These are phyloP conservation scores for Neoboletus brunneissimus DNA, from an alignment of 768 basidiomycete species.

Conservation along the genomic window DNA sequence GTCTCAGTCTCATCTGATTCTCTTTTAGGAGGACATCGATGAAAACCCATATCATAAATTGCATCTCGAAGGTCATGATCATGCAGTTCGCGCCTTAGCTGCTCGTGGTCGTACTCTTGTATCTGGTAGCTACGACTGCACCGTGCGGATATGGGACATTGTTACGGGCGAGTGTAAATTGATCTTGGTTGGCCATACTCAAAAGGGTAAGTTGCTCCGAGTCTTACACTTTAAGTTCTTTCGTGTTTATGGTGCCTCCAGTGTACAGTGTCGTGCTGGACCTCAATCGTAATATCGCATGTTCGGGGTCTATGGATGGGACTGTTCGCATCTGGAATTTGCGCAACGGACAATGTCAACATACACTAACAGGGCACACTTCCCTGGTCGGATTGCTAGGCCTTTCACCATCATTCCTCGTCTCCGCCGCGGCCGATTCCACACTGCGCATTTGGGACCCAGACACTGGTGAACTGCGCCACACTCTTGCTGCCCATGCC, in stretches of 20 bases:
- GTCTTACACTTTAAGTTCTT: background rate
- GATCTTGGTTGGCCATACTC: conserved; percentile 82
- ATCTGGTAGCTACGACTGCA: conserved; percentile 94
- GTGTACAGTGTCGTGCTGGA: conserved; percentile 97
- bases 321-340: conserved; percentile 95
- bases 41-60: conserved; percentile 89
- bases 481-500: conserved; percentile 85
- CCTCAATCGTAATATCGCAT: conserved; percentile 79
- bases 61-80: conserved; percentile 84
- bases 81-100: conserved; percentile 90
- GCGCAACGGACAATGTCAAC: conserved; percentile 72
- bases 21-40: conserved; percentile 55
- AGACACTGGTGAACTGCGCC: conserved; percentile 71
- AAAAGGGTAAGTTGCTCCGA: conserved; percentile 64
- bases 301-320: conserved; percentile 98
- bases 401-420: conserved; percentile 83
- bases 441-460: conserved; percentile 96
- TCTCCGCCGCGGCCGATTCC: conserved; percentile 95
- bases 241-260: conserved; percentile 31
- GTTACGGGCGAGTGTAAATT: conserved; percentile 78
- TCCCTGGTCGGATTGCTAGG: conserved; percentile 93
- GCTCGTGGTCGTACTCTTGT: conserved; percentile 87
- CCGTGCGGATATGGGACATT: conserved; percentile 94
- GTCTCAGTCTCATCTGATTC: conserved; percentile 3
- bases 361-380: conserved; percentile 85